phyloP scores from a whole-genome alignment of 2,329 filamentous ascomycete species.

The Tolypocladium endophyticum region DNA sequence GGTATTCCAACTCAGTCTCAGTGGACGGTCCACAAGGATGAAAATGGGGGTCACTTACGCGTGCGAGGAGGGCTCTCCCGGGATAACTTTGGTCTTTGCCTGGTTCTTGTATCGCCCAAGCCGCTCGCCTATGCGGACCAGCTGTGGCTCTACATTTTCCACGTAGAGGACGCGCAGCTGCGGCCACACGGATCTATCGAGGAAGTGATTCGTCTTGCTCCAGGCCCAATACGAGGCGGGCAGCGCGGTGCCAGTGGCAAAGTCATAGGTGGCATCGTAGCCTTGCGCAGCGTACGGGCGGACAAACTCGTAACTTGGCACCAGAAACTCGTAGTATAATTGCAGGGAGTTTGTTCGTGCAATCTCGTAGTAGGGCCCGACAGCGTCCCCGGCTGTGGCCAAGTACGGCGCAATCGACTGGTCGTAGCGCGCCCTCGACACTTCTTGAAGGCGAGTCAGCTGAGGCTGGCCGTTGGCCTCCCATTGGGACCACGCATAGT shows the following conservation, averaged over 20 bases:
- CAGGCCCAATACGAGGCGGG: conserved; percentile 64
- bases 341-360: conserved; percentile 52
- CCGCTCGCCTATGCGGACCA: conserved; percentile 83
- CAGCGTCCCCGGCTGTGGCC: conserved; percentile 41
- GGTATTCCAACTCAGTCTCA: neutral
- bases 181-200: conserved; percentile 72
- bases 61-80: conserved; percentile 2
- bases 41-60: neutral
- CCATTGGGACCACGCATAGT: conserved; percentile 65
- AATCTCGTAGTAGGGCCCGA: conserved; percentile 64
- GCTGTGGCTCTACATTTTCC: conserved; percentile 90
- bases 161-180: conserved; percentile 70
- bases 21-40: neutral
- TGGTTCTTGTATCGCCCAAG: conserved; percentile 60
- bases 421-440: conserved; percentile 58
- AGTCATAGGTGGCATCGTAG: conserved; percentile 55
- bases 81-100: conserved; percentile 19
- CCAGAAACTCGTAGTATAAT: conserved; percentile 60
- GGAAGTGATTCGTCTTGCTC: conserved; percentile 57
- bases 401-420: conserved; percentile 64
- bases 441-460: conserved; percentile 51
- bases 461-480: conserved; percentile 67
- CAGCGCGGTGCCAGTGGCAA: conserved; percentile 59
- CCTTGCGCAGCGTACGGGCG: conserved; percentile 63
- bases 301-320: conserved; percentile 66